A percentile compares a stretch with the other conserved stretches of the same genome.
Evolutionary conservation across 805 yeast genomes (phyloP).

Genomic region (Yamadazyma akitaensis): DNA sequence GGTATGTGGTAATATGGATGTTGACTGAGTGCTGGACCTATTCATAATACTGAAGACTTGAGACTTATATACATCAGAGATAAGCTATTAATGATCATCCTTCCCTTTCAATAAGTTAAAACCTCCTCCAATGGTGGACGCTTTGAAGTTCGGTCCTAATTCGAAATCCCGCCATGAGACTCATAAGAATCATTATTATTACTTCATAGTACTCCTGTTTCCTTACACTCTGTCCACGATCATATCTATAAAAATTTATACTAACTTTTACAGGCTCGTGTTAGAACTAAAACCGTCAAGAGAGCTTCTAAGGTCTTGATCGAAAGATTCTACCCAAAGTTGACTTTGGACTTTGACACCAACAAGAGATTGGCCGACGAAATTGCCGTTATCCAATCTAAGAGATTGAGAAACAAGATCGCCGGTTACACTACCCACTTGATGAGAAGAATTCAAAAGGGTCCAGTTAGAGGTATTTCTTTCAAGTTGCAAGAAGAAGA

Average conservation of each 20-base stretch:
- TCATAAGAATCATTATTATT: too few species aligned
- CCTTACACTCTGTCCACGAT: background rate
- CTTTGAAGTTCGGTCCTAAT: too few species aligned
- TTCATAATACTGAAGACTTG: background rate
- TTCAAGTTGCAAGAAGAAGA: constrained; percentile 99
- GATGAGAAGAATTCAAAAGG: constrained; percentile 99
- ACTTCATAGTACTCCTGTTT: too few species aligned
- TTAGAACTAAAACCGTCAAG: constrained; percentile 99
- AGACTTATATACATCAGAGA: background rate
- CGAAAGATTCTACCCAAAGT: constrained; percentile 99
- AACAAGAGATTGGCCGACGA: constrained; percentile 99
- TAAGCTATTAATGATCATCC: background rate
- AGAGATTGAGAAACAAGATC: constrained; percentile 99
- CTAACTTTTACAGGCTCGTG: constrained; percentile 81
- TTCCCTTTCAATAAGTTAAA: background rate
- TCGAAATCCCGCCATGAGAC: too few species aligned
- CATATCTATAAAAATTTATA: constrained; percentile 10
- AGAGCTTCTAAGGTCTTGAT: constrained; percentile 99
- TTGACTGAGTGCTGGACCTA: background rate
- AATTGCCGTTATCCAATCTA: constrained; percentile 98
- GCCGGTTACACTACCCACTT: constrained; percentile 99
- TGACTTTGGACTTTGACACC: constrained; percentile 98
- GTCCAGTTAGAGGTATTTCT: constrained; percentile 99
- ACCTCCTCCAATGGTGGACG: too few species aligned
- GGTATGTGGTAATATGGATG: constrained; percentile 6